A percentile compares a stretch with the other conserved stretches of the same genome.
These are phyloP conservation scores for Epichloe coenophiala DNA, from an alignment of 2,329 filamentous ascomycete species.

Conservation along the genomic window DNA sequence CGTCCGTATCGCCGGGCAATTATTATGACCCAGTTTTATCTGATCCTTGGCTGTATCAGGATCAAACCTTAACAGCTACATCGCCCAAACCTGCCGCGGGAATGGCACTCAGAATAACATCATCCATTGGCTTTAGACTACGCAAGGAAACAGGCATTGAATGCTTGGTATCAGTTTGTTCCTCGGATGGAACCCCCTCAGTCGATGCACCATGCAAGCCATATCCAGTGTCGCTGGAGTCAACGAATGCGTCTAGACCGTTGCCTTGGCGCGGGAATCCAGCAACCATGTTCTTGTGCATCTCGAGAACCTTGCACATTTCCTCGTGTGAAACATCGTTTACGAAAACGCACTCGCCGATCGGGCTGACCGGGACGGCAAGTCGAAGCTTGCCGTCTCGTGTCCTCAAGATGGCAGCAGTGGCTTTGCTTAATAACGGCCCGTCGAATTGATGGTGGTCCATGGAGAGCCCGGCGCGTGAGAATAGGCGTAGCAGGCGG, in stretches of 20 bases:
- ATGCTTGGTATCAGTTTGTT: neutral
- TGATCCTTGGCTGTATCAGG: too few relatives aligned
- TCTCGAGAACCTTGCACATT: conserved; percentile 43
- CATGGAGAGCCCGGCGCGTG: conserved; percentile 56
- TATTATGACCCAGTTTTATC: too few relatives aligned
- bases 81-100: neutral
- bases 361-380: conserved; percentile 49
- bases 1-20: too few relatives aligned
- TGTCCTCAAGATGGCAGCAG: conserved; percentile 56
- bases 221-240: conserved; percentile 53
- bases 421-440: conserved; percentile 49
- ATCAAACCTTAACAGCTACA: neutral
- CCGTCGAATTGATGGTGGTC: conserved; percentile 57
- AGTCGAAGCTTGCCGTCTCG: conserved; percentile 54
- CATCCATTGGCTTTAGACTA: neutral
- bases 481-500: conserved; percentile 53
- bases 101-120: neutral
- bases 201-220: conserved; percentile 17
- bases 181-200: neutral
- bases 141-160: neutral
- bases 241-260: conserved; percentile 56
- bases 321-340: conserved; percentile 52
- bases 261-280: conserved; percentile 49
- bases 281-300: conserved; percentile 52
- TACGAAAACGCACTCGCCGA: conserved; percentile 54